These are phyloP conservation scores for Babesia caballi DNA, from an alignment of 169 alveolate species.

Conservation along the genomic window DNA sequence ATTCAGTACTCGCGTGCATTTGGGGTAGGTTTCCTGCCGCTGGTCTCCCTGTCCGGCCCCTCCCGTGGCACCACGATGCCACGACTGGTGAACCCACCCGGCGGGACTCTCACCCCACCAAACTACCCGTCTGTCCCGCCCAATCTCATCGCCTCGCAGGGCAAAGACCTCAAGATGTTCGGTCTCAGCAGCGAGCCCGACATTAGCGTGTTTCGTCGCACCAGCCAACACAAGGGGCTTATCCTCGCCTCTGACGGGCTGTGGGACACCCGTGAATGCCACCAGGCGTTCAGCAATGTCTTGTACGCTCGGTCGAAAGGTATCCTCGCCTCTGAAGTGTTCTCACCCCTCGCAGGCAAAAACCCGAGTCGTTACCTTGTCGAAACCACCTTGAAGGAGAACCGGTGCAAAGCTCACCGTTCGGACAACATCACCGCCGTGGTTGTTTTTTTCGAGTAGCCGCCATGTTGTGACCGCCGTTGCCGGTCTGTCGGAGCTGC, in stretches of 20 bases:
- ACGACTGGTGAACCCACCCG: too few species aligned
- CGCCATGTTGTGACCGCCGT: neutral
- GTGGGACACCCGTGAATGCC: conserved; percentile 75
- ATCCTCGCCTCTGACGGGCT: conserved; percentile 80
- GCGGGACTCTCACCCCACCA: too few species aligned
- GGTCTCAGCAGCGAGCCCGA: conserved; percentile 77
- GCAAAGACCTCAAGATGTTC: conserved; percentile 77
- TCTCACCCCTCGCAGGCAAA: conserved; percentile 38
- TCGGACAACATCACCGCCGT: conserved; percentile 69
- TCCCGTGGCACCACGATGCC: too few species aligned
- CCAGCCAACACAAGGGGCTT: conserved; percentile 49
- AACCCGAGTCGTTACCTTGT: conserved; percentile 65
- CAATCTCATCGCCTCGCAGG: conserved; percentile 16
- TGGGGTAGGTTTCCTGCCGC: conserved; percentile 67
- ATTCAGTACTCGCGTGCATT: conserved; percentile 78
- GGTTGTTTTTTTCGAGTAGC: conserved; percentile 14
- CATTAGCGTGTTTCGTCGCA: conserved; percentile 49
- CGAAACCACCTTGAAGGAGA: conserved; percentile 48
- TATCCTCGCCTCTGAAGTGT: conserved; percentile 6
- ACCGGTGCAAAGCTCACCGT: conserved; percentile 24
- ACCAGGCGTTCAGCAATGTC: conserved; percentile 46
- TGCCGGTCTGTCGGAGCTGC: neutral
- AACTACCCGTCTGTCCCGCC: too few species aligned
- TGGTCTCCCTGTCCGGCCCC: too few species aligned
- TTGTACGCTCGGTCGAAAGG: conserved; percentile 18